Evolutionary conservation across 305 asterid species (phyloP).

Genomic region (Ilex paraguariensis): DNA sequence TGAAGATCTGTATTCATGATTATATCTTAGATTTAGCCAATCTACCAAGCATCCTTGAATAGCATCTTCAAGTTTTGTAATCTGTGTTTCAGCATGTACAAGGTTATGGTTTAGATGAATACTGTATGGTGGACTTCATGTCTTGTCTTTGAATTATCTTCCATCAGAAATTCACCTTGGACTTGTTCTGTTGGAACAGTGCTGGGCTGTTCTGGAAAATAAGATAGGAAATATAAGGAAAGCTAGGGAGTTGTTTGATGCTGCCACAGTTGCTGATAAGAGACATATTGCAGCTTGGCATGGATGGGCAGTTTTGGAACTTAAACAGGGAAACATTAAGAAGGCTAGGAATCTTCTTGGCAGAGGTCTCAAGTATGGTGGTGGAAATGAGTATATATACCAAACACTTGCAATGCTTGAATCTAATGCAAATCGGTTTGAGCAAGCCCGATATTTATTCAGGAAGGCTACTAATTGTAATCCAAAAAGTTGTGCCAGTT

Average conservation of each 20-base stretch:
- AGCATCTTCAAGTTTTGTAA: too few species aligned
- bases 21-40: too few species aligned
- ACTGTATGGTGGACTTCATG: too few species aligned
- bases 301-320: constrained; percentile 96
- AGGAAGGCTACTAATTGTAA: constrained; percentile 89
- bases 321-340: constrained; percentile 73
- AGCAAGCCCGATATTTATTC: constrained; percentile 84
- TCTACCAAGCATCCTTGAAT: too few species aligned
- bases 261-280: constrained; percentile 94
- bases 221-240: constrained; percentile 77
- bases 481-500: constrained; percentile 91
- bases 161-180: constrained; percentile 17
- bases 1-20: too few species aligned
- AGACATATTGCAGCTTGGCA: constrained; percentile 96
- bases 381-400: constrained; percentile 88
- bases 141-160: constrained; percentile 1
- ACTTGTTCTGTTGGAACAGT: constrained; percentile 36
- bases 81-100: too few species aligned
- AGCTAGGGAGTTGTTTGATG: constrained; percentile 88
- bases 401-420: constrained; percentile 95
- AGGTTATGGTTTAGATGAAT: too few species aligned
- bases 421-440: constrained; percentile 71
- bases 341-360: constrained; percentile 90
- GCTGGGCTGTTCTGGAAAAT: constrained; percentile 96
- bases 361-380: constrained; percentile 75